A percentile compares a stretch with the other conserved stretches of the same genome.
phyloP scores from a whole-genome alignment of 495 filamentous ascomycete species.

The Pyronema domesticum region DNA sequence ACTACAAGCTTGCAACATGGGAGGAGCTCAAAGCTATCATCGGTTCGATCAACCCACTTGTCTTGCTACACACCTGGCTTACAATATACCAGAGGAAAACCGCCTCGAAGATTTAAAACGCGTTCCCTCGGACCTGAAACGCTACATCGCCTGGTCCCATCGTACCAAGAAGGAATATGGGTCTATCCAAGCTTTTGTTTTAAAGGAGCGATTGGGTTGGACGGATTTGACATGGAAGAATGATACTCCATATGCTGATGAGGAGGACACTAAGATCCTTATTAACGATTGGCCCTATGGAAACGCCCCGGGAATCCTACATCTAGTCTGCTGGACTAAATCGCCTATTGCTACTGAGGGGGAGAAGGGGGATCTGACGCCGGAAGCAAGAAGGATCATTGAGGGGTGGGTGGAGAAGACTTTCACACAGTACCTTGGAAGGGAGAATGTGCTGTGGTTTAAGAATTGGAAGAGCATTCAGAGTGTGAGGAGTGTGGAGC shows the following conservation, averaged over 20 bases:
- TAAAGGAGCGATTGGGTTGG: constrained; percentile 59
- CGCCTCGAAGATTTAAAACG: constrained; percentile 60
- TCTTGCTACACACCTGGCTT: neutral
- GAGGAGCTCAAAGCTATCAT: constrained; percentile 48
- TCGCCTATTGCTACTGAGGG: constrained; percentile 34
- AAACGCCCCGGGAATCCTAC: constrained; percentile 46
- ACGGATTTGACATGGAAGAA: constrained; percentile 23
- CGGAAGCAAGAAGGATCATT: constrained; percentile 42
- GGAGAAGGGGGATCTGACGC: constrained; percentile 52
- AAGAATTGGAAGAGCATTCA: constrained; percentile 87
- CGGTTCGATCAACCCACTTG: constrained; percentile 31
- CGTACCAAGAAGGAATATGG: constrained; percentile 56
- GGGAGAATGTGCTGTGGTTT: constrained; percentile 64
- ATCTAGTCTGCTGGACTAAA: constrained; percentile 53
- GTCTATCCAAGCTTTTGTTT: constrained; percentile 57
- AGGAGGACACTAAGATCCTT: constrained; percentile 38
- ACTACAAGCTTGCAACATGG: constrained; percentile 52
- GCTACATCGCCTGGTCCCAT: constrained; percentile 65
- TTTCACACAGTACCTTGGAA: constrained; percentile 44
- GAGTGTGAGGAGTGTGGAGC: constrained; percentile 68
- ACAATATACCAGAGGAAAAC: constrained; percentile 32
- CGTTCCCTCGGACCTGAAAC: constrained; percentile 62
- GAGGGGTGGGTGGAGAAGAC: constrained; percentile 46
- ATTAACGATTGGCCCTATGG: constrained; percentile 91
- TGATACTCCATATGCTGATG: constrained; percentile 13